Percentiles rank a stretch among this genome's conserved stretches.
Conservation (phyloP, 345 rosid species). For the Eutrema yunnanense region DNA sequence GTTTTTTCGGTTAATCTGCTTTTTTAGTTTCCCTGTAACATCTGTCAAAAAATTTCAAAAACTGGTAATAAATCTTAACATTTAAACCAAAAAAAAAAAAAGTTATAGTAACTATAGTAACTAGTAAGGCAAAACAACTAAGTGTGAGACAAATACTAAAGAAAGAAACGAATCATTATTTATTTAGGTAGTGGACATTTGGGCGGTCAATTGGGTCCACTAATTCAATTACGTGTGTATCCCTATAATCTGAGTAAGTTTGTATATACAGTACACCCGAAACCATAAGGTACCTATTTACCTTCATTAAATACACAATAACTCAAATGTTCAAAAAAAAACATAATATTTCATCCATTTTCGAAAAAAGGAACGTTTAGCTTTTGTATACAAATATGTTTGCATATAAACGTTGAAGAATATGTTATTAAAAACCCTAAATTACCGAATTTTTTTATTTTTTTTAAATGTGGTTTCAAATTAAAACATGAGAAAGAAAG, state of each 20-base stretch:
- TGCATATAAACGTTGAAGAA: no score
- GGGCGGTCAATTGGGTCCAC: slow-evolving; percentile 4
- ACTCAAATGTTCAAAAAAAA: neutral
- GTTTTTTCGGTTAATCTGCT: no score
- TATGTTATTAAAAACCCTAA: no score
- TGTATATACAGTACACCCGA: neutral
- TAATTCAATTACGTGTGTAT: neutral
- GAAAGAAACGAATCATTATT: neutral
- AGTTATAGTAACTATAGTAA: neutral
- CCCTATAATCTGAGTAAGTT: neutral
- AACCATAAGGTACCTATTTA: neutral
- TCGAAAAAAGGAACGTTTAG: neutral
- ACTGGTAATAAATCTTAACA: no score
- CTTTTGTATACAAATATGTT: no score
- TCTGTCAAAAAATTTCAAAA: no score
- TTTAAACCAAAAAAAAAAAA: no score
- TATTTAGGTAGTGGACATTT: slow-evolving; percentile 4
- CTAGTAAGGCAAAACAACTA: neutral
- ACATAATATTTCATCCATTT: neutral
- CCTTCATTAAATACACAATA: neutral
- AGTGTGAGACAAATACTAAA: neutral
- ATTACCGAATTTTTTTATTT: no score
- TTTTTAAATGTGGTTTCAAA: no score
- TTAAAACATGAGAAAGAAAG: no score
- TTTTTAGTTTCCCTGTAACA: no score